Evolutionary conservation across 73 alveolate genomes (phyloP), one percentile per base, ranked within the genome.

Genomic region (Paramecium primaurelia): DNA sequence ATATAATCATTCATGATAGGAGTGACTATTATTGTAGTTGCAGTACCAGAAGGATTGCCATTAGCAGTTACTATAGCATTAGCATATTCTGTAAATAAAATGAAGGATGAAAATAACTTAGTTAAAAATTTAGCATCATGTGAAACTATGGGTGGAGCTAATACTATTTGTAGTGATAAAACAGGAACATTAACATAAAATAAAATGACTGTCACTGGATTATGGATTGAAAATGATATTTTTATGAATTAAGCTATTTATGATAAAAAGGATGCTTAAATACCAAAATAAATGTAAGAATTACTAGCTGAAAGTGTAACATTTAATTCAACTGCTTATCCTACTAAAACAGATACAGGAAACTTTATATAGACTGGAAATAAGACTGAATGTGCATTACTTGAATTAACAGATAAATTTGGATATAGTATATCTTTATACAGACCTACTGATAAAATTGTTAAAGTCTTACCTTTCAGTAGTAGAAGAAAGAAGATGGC

Each of bases 121-220:
- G 99, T 98, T 40, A 95, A 97, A 77, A 96, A 96, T 88, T 95
- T 98, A 92, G 96, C 98, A 40, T 96, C 99, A 11, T 96, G 98
- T 86, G 99, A 97, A 94, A 98, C 96, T 49, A 97, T 98, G 99
- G 99, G 99, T 10, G 99, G 99, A n/a, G 99, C 99, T 5, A 97
- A 95, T 85, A 97, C 95, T 88, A 97, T 98, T 30, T 98, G 99
- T 93, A 94, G 99, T 28, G 99, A 98, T 92, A 95, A 95, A 93
- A 95, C 97, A 25, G 96, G 99, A 54, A 95, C 99, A 30, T 93
- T 96, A 59, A 96, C 99, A 16, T 91, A 96, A 75, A 96, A 96
- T 93, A 94, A 92, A 91, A 96, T 96, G 98, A 94, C 95, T 69
- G 99, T 96, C 2, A 95, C 95, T 12, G 87, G 96, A 36, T 49